Base-by-base conservation (phyloP, 169 alveolate genomes). In the Plasmodium coatneyi region DNA sequence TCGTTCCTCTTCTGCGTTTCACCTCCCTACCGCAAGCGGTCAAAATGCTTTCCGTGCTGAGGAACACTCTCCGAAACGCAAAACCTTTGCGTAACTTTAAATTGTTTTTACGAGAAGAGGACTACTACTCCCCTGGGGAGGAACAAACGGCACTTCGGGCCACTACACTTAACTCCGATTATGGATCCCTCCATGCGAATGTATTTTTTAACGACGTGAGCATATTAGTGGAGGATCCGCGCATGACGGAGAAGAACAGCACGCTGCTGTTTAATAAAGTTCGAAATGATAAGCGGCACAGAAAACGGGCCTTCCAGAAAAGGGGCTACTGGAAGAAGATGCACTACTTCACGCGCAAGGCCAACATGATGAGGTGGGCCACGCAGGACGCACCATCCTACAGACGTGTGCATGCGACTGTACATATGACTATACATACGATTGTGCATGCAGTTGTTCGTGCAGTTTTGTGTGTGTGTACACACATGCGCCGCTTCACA, bases 241-340 rank as follows among this genome's bases (percentile, higher is more conserved):
- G 80, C 41, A 19, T 25, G 56, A 52, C 43, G 74, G 90, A 82
- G 56, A 82, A 82, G 36, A 70, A 71, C 74, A 41, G 34, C 74
- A 34, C 66, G 28, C 14, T 86, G 25, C 93, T 86, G 76, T 86
- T 86, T 25, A 86, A 86, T 36, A 86, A 86, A 30, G 93, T 86
- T 28, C 34, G 93, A 74, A 86, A 86, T 74, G 93, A 86, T 60
- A 86, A 74, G 14, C 54, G 79, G 70, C 86, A 86, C 72, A 86
- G 93, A 54, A 86, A 86, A 19, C 56, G 93, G 36, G 93, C 80
- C 39, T 86, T 86, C 76, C 93, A 86, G 80, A 86, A 86, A 86
- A 86, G 93, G 80, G 93, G 93, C 3, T 86, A 86, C 80, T 86
- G 93, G 93, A 86, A 86, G 80, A 86, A 86, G 49, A 74, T 86